Percentiles rank a stretch among this genome's conserved stretches.
These are phyloP conservation scores for Xylaria bambusicola DNA, from an alignment of 495 filamentous ascomycete genomes.

Conservation along the genomic window DNA sequence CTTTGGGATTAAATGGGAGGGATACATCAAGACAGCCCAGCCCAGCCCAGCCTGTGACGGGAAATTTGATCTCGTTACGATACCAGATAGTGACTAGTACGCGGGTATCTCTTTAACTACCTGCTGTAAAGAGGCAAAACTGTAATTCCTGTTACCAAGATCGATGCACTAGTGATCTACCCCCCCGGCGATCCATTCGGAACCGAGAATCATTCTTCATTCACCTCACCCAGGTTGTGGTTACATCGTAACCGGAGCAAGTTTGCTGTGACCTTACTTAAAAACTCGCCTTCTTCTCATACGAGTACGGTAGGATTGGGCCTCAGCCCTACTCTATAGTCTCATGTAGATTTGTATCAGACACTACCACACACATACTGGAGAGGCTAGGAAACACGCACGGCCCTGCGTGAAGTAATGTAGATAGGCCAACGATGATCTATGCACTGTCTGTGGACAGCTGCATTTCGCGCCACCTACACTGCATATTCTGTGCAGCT, in stretches of 20 bases:
- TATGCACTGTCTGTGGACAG: too few species aligned
- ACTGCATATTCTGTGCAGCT: not conserved
- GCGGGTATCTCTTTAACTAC: not conserved
- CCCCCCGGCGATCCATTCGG: not conserved
- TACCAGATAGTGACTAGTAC: not conserved
- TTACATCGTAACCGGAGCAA: not conserved
- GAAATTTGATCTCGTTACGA: constrained; percentile 2
- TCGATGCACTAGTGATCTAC: not conserved
- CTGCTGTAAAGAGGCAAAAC: constrained; percentile 6
- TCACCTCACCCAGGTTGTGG: not conserved
- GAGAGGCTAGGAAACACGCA: too few species aligned
- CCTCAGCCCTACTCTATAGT: too few species aligned
- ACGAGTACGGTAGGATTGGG: too few species aligned
- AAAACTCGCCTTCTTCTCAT: not conserved
- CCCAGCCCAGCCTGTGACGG: not conserved
- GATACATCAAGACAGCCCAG: too few species aligned
- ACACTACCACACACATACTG: too few species aligned
- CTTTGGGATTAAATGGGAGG: too few species aligned
- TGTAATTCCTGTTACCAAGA: not conserved
- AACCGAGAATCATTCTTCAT: constrained; percentile 10
- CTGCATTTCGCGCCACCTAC: not conserved
- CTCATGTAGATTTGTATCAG: too few species aligned
- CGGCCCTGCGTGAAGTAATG: too few species aligned
- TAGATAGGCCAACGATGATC: too few species aligned
- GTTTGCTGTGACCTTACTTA: not conserved